These are phyloP conservation scores for Gossypium ekmanianum DNA, from an alignment of 345 rosid genomes.

Conservation along the genomic window DNA sequence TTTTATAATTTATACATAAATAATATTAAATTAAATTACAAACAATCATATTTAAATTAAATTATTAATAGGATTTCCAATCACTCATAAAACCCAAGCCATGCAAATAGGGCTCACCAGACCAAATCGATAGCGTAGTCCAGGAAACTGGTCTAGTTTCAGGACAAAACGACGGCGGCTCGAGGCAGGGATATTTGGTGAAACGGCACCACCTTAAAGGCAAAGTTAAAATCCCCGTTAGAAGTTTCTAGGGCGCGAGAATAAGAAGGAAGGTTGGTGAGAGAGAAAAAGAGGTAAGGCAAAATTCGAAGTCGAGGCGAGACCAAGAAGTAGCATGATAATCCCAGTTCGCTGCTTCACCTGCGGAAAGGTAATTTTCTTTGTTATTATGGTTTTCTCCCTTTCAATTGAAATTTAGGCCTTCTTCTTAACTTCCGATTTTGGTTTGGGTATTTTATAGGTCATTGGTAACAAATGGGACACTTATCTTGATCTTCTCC, in stretches of 20 bases:
- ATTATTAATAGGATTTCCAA: too few relatives aligned
- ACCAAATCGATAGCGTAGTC: not conserved
- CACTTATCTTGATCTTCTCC: conserved; percentile 72
- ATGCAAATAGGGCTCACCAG: not conserved
- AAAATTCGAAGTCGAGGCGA: not conserved
- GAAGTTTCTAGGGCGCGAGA: not conserved
- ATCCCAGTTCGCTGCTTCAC: conserved; percentile 83
- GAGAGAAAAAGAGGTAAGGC: not conserved
- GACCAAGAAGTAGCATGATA: conserved; percentile 35
- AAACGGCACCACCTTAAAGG: not conserved
- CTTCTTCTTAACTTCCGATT: conserved; percentile 4
- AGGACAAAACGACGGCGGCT: not conserved
- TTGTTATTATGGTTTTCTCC: not conserved
- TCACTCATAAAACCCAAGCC: not conserved
- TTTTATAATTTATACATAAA: too few relatives aligned
- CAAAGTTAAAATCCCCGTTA: not conserved
- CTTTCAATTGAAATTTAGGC: not conserved
- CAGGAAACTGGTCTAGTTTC: not conserved
- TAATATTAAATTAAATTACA: too few relatives aligned
- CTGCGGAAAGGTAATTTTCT: conserved; percentile 55
- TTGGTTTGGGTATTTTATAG: conserved; percentile 24
- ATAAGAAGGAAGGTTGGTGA: not conserved
- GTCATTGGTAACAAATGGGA: conserved; percentile 85
- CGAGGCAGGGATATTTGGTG: not conserved
- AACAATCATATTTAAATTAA: too few relatives aligned